phyloP scores from a whole-genome alignment of 495 filamentous ascomycete species.

The Friedmanniomyces endolithicus region DNA sequence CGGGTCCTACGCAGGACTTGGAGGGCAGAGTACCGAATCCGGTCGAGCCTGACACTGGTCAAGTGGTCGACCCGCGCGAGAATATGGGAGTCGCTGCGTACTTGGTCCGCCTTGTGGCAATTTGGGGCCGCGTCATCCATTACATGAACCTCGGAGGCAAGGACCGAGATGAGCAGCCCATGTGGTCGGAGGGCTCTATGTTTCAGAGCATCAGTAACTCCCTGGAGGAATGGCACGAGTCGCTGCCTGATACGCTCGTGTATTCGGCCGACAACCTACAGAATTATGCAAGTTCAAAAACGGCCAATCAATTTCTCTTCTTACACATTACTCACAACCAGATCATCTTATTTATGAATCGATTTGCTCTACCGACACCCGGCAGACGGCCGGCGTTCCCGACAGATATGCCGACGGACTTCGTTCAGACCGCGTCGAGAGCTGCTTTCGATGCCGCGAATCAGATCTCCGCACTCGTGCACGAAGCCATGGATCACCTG shows the following conservation, averaged over 20 bases:
- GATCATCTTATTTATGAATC: conserved; percentile 78
- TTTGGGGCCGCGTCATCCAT: conserved; percentile 83
- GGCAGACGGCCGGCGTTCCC: conserved; percentile 44
- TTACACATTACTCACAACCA: conserved; percentile 83
- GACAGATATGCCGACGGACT: conserved; percentile 64
- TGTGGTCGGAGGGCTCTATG: conserved; percentile 72
- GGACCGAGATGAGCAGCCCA: conserved; percentile 50
- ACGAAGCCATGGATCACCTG: conserved; percentile 63
- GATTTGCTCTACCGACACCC: conserved; percentile 70
- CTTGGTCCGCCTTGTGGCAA: conserved; percentile 69
- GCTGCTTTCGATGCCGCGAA: conserved; percentile 81
- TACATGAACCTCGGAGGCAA: conserved; percentile 88
- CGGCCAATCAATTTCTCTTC: conserved; percentile 90
- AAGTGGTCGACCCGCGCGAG: conserved; percentile 54
- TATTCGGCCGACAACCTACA: conserved; percentile 78
- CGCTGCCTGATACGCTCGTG: conserved; percentile 54
- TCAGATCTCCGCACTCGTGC: conserved; percentile 71
- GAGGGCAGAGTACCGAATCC: conserved; percentile 60
- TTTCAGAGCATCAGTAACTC: conserved; percentile 60
- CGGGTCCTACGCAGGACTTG: conserved; percentile 74
- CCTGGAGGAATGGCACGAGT: conserved; percentile 54
- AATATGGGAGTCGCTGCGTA: conserved; percentile 95
- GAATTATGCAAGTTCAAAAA: conserved; percentile 66
- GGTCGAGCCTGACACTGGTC: conserved; percentile 46
- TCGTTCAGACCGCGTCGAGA: conserved; percentile 60